Evolutionary conservation across 192 early-diverging fungal species (phyloP), one percentile per base, ranked within the genome.

Genomic region (Linnemannia hyalina): DNA sequence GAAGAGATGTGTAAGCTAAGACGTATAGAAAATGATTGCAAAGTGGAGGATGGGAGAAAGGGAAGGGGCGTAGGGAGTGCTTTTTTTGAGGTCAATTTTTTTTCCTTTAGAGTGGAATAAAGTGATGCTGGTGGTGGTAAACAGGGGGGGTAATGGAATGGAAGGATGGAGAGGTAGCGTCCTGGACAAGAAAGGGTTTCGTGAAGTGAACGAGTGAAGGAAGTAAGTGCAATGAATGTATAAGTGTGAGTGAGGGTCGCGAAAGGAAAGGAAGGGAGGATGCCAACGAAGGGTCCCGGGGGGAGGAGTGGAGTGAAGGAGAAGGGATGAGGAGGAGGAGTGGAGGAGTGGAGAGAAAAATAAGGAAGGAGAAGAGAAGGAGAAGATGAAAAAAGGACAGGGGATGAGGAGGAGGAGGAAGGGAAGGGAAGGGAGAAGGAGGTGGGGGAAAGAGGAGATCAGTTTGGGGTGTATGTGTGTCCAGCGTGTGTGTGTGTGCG

Each of bases 121-220:
- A 57, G 20, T 2, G 23, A 1, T 11, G 55, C 55, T 23, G 54
- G 54, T 11, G 9, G 29, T 35, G 60, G 26, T 3, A 65, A 32
- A 52, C 16, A 52, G 49, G 49, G 18, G 29, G 60, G 15, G 3
- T 29, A 65, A 32, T 29, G 60, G 29, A 65, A 32, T 11, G 29
- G 60, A n/a, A 26, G 9, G n/a, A 42, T 16, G 26, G 54, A 13
- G 36, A 74, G 52, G 44, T 46, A 38, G 69, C 20, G 26, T 52
- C 18, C 49, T 22, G 49, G 49, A 22, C 49, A 38, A 38, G 29
- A 40, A 38, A 6, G 41, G 26, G 57, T 42, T 0, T 18, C 22
- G 47, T 78, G 41, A 78, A 69, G 40, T 35, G 63, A 29, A 44
- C 20, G 13, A 29, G 70, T 13, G 77, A 26, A 78, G 15, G 54